phyloP scores from a whole-genome alignment of 2,329 filamentous ascomycete genomes.

The Aspergillus ustus region DNA sequence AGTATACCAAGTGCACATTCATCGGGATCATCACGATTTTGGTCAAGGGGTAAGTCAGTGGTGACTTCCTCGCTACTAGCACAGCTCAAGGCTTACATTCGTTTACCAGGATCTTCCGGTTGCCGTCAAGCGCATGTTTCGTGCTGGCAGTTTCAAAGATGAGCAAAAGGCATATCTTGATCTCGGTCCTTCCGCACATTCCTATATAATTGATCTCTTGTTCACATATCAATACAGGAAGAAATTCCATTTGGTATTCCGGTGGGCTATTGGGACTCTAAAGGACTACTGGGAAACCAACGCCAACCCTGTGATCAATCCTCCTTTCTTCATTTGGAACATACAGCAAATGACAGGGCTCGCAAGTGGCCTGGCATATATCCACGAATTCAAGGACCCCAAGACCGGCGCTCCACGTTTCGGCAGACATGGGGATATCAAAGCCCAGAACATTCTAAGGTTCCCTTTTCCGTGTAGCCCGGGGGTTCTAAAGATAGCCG shows the following conservation, averaged over 20 bases:
- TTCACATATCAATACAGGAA: slow-evolving; percentile 29
- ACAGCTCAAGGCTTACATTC: background rate
- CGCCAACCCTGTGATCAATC: slow-evolving; percentile 17
- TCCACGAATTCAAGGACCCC: slow-evolving; percentile 29
- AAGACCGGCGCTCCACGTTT: slow-evolving; percentile 18
- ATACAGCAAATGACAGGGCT: slow-evolving; percentile 36
- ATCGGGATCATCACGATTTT: slow-evolving; percentile 19
- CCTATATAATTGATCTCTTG: slow-evolving; percentile 34
- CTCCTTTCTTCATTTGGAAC: slow-evolving; percentile 29
- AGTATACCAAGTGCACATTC: slow-evolving; percentile 18
- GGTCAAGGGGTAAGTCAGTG: background rate
- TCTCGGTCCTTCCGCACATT: background rate
- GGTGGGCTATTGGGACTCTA: slow-evolving; percentile 32
- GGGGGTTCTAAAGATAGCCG: slow-evolving; percentile 37
- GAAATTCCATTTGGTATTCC: slow-evolving; percentile 36
- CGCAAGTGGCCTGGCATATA: slow-evolving; percentile 24
- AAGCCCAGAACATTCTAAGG: slow-evolving; percentile 44
- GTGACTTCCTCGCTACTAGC: no score
- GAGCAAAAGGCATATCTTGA: background rate
- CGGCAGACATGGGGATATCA: slow-evolving; percentile 43
- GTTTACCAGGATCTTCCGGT: background rate
- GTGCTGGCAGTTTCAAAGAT: background rate
- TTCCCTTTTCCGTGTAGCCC: slow-evolving; percentile 20
- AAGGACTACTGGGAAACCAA: slow-evolving; percentile 31
- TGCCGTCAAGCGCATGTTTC: slow-evolving; percentile 1